A percentile compares a stretch with the other conserved stretches of the same genome.
phyloP scores from a whole-genome alignment of 23 red algal species.

The Gracilaria vermiculophylla region DNA sequence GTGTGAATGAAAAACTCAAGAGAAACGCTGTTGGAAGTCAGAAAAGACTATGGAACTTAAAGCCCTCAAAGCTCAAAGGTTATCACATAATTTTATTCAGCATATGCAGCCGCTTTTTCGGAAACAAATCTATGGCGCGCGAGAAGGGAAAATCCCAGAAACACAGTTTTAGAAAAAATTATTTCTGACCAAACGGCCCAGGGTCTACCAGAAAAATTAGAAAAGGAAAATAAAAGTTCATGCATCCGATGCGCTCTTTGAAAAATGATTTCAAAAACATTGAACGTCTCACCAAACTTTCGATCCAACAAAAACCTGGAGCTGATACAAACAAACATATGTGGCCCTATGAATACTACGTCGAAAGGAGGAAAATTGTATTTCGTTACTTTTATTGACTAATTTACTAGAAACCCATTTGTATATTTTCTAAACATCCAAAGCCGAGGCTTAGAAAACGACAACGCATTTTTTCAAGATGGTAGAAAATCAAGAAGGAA shows the following conservation, averaged over 20 bases:
- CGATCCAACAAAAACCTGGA: not conserved
- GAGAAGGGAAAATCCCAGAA: not conserved
- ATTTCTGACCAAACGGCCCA: not conserved
- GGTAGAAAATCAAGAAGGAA: not conserved
- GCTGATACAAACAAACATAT: not conserved
- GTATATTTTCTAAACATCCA: not conserved
- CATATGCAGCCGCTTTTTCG: not conserved
- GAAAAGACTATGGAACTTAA: not conserved
- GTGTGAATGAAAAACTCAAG: not conserved
- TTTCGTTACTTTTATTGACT: conserved; percentile 32
- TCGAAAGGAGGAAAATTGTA: not conserved
- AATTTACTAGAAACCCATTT: not conserved
- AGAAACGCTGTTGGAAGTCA: not conserved
- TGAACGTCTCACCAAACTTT: not conserved
- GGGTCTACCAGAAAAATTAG: not conserved
- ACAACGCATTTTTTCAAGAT: not conserved
- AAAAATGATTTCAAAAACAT: not conserved
- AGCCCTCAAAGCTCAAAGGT: not conserved
- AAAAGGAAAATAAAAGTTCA: not conserved
- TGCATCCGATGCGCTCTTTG: not conserved
- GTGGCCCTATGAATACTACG: not conserved
- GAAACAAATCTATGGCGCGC: not conserved
- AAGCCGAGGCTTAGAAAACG: not conserved
- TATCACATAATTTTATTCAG: not conserved
- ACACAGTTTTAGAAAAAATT: not conserved